Conservation (phyloP, 1,284 basidiomycete genomes). For the Mycena citricolor region DNA sequence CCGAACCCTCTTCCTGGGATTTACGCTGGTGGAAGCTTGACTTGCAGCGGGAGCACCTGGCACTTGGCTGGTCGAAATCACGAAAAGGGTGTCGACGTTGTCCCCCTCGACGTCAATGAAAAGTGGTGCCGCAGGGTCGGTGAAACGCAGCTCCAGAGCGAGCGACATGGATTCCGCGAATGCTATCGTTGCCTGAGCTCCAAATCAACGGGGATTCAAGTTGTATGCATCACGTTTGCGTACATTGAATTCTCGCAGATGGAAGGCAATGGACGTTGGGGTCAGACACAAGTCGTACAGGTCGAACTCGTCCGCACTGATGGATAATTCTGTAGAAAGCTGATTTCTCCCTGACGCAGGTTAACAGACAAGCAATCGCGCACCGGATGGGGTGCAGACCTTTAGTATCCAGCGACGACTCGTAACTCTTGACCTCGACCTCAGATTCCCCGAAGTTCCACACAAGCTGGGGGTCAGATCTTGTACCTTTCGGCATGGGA, state of each 20-base stretch:
- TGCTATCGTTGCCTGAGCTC: conserved; percentile 65
- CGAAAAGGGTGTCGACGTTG: conserved; percentile 60
- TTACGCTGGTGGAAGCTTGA: conserved; percentile 25
- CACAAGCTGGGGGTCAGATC: conserved; percentile 71
- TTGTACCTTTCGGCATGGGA: conserved; percentile 55
- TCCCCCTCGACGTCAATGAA: conserved; percentile 72
- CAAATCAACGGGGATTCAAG: conserved; percentile 11
- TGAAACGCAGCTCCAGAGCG: conserved; percentile 69
- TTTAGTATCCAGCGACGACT: conserved; percentile 62
- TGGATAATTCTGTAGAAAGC: conserved; percentile 68
- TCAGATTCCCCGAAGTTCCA: conserved; percentile 72
- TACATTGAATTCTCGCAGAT: conserved; percentile 80
- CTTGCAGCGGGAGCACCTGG: conserved; percentile 37
- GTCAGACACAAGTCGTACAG: conserved; percentile 60
- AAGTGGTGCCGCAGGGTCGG: conserved; percentile 67
- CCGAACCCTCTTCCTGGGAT: conserved; percentile 43
- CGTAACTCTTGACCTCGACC: conserved; percentile 65
- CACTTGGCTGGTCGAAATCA: conserved; percentile 70
- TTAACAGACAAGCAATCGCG: conserved; percentile 3
- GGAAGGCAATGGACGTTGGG: conserved; percentile 71
- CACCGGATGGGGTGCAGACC: conserved; percentile 38
- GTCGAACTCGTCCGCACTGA: conserved; percentile 76
- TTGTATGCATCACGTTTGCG: conserved; percentile 25
- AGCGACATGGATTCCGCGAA: conserved; percentile 70
- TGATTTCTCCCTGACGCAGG: conserved; percentile 52